Percentiles rank a stretch among this genome's conserved stretches.
Evolutionary conservation across 345 rosid species (phyloP).

Genomic region (Gossypium raimondii): DNA sequence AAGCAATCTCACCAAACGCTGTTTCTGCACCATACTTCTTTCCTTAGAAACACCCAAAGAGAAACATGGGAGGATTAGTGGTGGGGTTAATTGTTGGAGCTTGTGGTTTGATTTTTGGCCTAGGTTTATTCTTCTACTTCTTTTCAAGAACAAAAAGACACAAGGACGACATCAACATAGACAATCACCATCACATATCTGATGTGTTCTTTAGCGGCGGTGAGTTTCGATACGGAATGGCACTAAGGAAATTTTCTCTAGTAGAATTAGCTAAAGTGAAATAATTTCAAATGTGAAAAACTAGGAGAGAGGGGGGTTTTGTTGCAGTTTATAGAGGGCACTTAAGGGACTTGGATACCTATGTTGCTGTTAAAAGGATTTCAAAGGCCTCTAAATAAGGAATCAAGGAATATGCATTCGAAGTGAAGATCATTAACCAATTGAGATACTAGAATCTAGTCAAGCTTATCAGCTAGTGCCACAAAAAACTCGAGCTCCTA

Average conservation of each 20-base stretch:
- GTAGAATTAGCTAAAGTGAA: constrained; percentile 15
- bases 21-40: neutral
- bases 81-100: constrained; percentile 1
- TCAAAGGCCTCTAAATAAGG: constrained; percentile 15
- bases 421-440: constrained; percentile 23
- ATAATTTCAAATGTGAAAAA: constrained; percentile 10
- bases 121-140: neutral
- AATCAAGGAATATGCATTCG: neutral
- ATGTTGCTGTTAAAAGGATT: constrained; percentile 21
- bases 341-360: neutral
- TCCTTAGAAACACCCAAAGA: neutral
- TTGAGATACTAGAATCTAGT: constrained; percentile 44
- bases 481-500: constrained; percentile 24
- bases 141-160: neutral
- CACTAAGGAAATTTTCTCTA: constrained; percentile 17
- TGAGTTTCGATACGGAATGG: neutral
- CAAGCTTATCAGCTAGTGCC: constrained; percentile 45
- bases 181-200: no score
- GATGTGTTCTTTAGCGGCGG: neutral
- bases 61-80: neutral
- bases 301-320: constrained; percentile 9
- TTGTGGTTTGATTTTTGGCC: neutral
- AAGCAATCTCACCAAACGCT: neutral
- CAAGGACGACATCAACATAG: neutral
- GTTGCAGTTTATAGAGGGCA: constrained; percentile 18